phyloP scores from a whole-genome alignment of 2,329 filamentous ascomycete genomes.

The Scleromitrula shiraiana region DNA sequence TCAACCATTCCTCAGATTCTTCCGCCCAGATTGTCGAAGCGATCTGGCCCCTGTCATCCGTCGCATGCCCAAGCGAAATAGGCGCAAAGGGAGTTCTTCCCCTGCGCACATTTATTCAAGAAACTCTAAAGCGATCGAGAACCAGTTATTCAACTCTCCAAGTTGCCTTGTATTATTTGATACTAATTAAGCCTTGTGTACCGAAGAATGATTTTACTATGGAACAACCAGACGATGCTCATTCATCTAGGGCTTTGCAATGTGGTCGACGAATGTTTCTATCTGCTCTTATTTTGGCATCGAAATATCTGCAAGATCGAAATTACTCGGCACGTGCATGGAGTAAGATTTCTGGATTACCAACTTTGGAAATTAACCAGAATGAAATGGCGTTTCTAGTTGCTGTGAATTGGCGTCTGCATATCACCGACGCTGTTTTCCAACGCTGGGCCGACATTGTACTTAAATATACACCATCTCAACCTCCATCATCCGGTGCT shows the following conservation, averaged over 20 bases:
- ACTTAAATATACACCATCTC: constrained; percentile 61
- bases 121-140: constrained; percentile 87
- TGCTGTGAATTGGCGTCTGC: constrained; percentile 88
- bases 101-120: constrained; percentile 92
- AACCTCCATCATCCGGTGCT: constrained; percentile 45
- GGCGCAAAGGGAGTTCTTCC: constrained; percentile 74
- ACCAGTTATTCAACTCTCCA: constrained; percentile 97
- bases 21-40: constrained; percentile 95
- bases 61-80: constrained; percentile 64
- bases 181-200: constrained; percentile 86
- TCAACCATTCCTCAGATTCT: constrained; percentile 59
- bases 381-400: constrained; percentile 90
- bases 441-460: constrained; percentile 93
- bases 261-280: constrained; percentile 98
- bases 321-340: constrained; percentile 97
- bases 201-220: constrained; percentile 77
- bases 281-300: constrained; percentile 86
- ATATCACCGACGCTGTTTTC: constrained; percentile 83
- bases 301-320: constrained; percentile 95
- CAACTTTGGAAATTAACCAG: constrained; percentile 87
- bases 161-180: constrained; percentile 91
- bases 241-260: constrained; percentile 72
- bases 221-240: constrained; percentile 69
- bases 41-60: constrained; percentile 89
- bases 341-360: constrained; percentile 98